These are phyloP conservation scores for Botrytis pseudocinerea DNA, from an alignment of 2,329 filamentous ascomycete species.

Conservation along the genomic window DNA sequence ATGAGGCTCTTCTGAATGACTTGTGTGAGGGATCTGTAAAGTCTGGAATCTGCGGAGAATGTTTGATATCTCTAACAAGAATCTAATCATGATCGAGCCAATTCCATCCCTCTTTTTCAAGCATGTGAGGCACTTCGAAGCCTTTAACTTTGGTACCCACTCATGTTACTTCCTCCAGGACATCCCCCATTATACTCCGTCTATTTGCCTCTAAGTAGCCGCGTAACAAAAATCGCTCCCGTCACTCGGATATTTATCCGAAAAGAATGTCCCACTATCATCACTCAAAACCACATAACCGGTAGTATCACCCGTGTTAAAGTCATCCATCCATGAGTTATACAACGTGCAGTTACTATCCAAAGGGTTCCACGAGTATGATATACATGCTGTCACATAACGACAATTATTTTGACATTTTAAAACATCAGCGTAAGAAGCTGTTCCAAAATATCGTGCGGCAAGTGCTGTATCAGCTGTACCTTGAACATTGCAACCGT, in stretches of 20 bases:
- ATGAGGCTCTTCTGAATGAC: background rate
- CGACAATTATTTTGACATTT: slow-evolving; percentile 1
- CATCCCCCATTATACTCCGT: background rate
- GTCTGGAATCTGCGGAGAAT: background rate
- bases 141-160: background rate
- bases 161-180: background rate
- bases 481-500: slow-evolving; percentile 17
- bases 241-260: slow-evolving; percentile 21
- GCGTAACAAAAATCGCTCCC: slow-evolving; percentile 16
- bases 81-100: background rate
- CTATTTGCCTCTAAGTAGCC: background rate
- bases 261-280: slow-evolving; percentile 11
- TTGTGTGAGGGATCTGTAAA: background rate
- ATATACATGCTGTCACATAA: slow-evolving; percentile 3
- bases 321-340: slow-evolving; percentile 11
- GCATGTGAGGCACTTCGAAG: background rate
- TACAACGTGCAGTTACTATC: background rate
- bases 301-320: background rate
- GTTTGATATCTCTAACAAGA: background rate
- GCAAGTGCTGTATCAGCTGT: slow-evolving; percentile 1
- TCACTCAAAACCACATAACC: slow-evolving; percentile 10
- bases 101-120: background rate
- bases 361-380: slow-evolving; percentile 8
- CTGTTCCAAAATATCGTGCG: background rate
- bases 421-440: background rate